phyloP scores from a whole-genome alignment of 169 alveolate genomes.

The Plasmodium sp. region DNA sequence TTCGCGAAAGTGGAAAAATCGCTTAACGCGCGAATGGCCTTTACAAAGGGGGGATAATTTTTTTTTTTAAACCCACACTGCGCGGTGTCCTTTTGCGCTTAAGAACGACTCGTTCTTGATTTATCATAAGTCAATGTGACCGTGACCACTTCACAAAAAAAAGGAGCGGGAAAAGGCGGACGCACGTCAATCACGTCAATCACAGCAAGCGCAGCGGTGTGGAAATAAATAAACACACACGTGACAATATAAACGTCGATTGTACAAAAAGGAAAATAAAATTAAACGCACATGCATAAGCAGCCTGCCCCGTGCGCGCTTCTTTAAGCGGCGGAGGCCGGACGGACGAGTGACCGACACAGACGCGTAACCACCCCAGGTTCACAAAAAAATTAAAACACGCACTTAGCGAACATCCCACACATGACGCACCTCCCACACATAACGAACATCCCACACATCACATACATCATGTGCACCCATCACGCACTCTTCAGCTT shows the following conservation, averaged over 20 bases:
- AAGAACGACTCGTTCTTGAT: neutral
- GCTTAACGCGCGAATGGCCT: neutral
- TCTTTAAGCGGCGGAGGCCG: neutral
- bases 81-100: neutral
- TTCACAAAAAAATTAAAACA: conserved; percentile 23
- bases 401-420: neutral
- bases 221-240: neutral
- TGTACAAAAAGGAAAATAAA: neutral
- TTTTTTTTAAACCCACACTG: neutral
- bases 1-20: neutral
- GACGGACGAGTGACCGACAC: neutral
- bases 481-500: neutral
- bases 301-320: neutral
- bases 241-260: neutral
- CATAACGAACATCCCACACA: too few relatives aligned
- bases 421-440: neutral
- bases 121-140: neutral
- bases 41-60: neutral
- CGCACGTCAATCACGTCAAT: neutral
- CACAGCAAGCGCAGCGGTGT: neutral
- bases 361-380: neutral
- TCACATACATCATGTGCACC: too few relatives aligned
- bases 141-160: neutral
- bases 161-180: neutral
- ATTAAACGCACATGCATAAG: neutral